Evolutionary conservation across 2,329 filamentous ascomycete species (phyloP), one percentile per base, ranked within the genome.

Genomic region (Colletotrichum sp.): DNA sequence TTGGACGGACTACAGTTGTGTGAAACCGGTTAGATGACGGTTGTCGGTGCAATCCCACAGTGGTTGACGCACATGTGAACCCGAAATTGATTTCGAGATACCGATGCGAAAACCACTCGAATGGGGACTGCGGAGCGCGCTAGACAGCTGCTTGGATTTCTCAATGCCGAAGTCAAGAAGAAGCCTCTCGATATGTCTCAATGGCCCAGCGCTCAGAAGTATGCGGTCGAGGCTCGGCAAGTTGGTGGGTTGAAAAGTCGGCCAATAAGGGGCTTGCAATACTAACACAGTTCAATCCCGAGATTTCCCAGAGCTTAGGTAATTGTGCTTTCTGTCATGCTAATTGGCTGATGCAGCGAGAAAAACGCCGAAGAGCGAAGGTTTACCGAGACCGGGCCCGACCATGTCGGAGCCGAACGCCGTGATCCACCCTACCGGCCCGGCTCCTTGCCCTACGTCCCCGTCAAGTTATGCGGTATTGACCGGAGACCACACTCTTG

Each of bases 391-490:
- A 30, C 32, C 59, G 32, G 25, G 64, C 8, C 59, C 44, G 68
- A 22, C 19, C 11, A 52, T 4, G 13, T 71, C 68, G 68, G 68
- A 27, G 60, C 68, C 68, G 68, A 71, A 59, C 13, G 68, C 60
- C 44, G 59, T 27, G 13, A 36, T 28, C 36, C 27, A 34, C 19
- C 27, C 3, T 5, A 22, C 25, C n/a, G 22, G 28, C 22, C 30
- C 39, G 36, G 25, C 15, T 9, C 15, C 16, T n/a, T 55, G 15
- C 15, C 27, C 19, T 28, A 9, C 11, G 1, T 11, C 25, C 28
- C 55, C 13, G 27, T 59, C 55, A 15, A 59, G 27, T 25, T 59
- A 22, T 25, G 27, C 22, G 5, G 52, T 3, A 0, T 57, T 28
- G 0, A 27, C 52, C 27, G 22, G 22, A 27, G 27, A 57, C 22